phyloP scores from a whole-genome alignment of 2,329 filamentous ascomycete species.

The Exophiala aquamarina region DNA sequence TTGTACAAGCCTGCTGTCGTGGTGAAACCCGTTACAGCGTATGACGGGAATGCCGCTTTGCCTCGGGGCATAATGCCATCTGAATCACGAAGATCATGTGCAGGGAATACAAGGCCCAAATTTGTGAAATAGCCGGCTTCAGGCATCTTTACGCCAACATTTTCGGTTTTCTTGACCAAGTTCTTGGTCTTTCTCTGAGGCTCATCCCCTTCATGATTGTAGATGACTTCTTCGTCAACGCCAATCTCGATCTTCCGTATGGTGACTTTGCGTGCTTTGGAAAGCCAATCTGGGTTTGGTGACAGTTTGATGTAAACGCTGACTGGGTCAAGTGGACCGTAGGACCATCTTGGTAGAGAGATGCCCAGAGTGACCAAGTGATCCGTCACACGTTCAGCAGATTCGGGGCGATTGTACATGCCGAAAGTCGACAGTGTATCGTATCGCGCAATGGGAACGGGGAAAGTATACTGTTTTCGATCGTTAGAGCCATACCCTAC shows the following conservation, averaged over 20 bases:
- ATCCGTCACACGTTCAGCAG: conserved; percentile 80
- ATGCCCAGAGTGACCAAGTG: conserved; percentile 90
- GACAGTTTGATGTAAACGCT: conserved; percentile 93
- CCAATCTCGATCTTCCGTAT: conserved; percentile 91
- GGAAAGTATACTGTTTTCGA: conserved; percentile 88
- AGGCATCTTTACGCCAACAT: conserved; percentile 79
- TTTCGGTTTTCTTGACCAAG: conserved; percentile 78
- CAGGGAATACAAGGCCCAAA: conserved; percentile 84
- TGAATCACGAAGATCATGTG: conserved; percentile 79
- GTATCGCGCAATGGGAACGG: conserved; percentile 87
- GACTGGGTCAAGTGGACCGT: conserved; percentile 91
- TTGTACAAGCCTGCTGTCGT: conserved; percentile 94
- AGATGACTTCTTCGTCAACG: conserved; percentile 98
- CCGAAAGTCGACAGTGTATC: conserved; percentile 97
- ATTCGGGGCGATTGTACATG: conserved; percentile 97
- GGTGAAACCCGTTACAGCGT: conserved; percentile 86
- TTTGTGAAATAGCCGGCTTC: conserved; percentile 93
- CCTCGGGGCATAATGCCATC: conserved; percentile 85
- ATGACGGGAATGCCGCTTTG: conserved; percentile 84
- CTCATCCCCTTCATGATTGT: conserved; percentile 95
- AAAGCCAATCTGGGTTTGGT: conserved; percentile 88
- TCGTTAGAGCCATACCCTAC: conserved; percentile 86
- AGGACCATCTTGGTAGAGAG: conserved; percentile 92
- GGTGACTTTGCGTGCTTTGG: conserved; percentile 85
- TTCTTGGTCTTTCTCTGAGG: conserved; percentile 86